Evolutionary conservation across 306 rosid genomes (phyloP), one percentile per base, ranked within the genome.

Genomic region (Casuarina equisetifolia): DNA sequence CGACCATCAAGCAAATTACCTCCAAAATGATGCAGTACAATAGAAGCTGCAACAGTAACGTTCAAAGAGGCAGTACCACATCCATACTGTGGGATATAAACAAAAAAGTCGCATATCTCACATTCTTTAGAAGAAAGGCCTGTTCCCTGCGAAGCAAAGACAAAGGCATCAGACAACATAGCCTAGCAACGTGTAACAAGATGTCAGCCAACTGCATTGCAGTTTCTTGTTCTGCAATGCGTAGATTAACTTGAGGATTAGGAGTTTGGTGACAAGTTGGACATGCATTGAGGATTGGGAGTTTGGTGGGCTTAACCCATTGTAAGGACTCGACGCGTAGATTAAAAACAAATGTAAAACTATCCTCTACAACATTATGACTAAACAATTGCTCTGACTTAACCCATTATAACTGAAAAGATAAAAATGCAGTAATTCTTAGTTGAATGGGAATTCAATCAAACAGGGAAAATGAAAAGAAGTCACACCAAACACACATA

Each of bases 11-110:
- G 39, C 50, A 7, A 36, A 73, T 76, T 86, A 91, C 99, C 99
- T 88, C 88, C 98, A 83, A 92, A 95, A 74, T 95, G 96, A 84
- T 96, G 98, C 16, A 96, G 86, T 42, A 96, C 96, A 62, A 96
- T 91, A 35, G 99, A 96, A 71, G 94, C 99, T 25, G 99, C 99
- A 0, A 96, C 94, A 0, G 99, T 92, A 12, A 96, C 98, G 83
- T 91, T 96, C 83, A 92, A 79, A 1, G 99, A 95, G 77, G 97
- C 99, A 75, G 97, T 96, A 63, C 98, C 97, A 12, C 77, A 73
- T 13, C 99, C 99, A 74, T 92, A 95, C 46, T 95, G 99, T 0
- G 98, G 98, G 77, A 92, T 91, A 82, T 92, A 95, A 79, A 95
- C 89, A 70, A 95, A 95, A 84, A 95, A 95, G 74, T 95, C 97